Base-by-base conservation (phyloP, 257 asterid species). In the Capsicum rhomboideum region DNA sequence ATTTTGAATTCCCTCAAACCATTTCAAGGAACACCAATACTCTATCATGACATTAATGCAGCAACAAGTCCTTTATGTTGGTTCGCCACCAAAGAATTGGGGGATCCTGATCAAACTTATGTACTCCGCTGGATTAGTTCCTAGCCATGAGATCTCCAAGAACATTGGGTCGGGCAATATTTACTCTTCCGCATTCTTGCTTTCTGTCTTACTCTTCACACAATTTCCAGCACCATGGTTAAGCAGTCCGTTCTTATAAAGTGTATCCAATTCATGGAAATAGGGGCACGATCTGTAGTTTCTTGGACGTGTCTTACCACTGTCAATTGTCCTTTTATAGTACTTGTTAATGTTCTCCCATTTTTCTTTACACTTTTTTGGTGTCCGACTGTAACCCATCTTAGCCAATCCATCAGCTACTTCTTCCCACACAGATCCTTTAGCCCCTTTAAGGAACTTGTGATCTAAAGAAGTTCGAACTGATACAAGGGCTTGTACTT, bases 351-450 rank as follows among this genome's bases (percentile, higher is more conserved):
- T 84, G 79, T 84, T 84, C 59, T 82, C 78, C 84, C 84, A 82
- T 82, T 83, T 86, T 74, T 80, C 83, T 68, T 85, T 86, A 61
- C 89, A 86, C 87, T 86, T 80, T 52, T 82, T 85, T 42, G 89
- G 80, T 58, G 89, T 80, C 52, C 87, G 80, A n/a, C 34, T 79
- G 79, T 83, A 86, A 74, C 89, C 89, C 83, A 83, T 74, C 67
- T 59, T 80, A 29, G 42, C 56, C 83, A 86, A 71, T 61, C 83
- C 74, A 23, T 84, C 81, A 10, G 89, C 85, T 49, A 86, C 87
- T 44, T 86, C 87, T 84, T 84, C 84, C 89, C 89, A 83, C 55
- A 82, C 82, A 34, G 87, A 83, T 42, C 84, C 84, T 69, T 82
- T 82, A 44, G 84, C 78, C 9, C 84, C 84, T 44, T 82, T 82